Conservation (phyloP, 2,329 filamentous ascomycete species). For the Acrocalymma vagum region DNA sequence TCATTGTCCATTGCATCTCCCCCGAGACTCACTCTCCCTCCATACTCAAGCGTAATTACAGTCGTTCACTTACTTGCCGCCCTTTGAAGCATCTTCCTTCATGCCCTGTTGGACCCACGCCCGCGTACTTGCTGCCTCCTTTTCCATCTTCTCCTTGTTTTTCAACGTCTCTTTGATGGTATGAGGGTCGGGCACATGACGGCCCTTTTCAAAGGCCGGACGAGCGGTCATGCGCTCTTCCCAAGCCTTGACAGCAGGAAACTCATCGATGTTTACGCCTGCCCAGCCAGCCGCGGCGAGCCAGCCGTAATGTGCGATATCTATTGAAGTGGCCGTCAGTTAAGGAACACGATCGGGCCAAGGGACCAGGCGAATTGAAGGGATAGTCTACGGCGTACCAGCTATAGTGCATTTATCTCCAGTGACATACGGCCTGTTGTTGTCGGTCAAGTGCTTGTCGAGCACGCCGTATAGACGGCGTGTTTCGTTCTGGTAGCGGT, state of each 20-base stretch:
- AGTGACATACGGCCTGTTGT: constrained; percentile 61
- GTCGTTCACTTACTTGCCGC: constrained; percentile 36
- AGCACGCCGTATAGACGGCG: constrained; percentile 82
- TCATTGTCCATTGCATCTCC: too few relatives aligned
- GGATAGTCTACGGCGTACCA: too few relatives aligned
- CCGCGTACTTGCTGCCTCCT: constrained; percentile 59
- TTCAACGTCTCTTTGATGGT: constrained; percentile 66
- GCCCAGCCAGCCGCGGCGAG: constrained; percentile 67
- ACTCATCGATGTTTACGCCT: constrained; percentile 75
- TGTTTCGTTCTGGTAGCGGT: constrained; percentile 84
- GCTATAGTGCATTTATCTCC: constrained; percentile 71
- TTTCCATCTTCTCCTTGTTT: constrained; percentile 67
- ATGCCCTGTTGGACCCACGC: constrained; percentile 75
- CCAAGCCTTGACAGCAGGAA: constrained; percentile 81
- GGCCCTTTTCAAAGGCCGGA: constrained; percentile 77
- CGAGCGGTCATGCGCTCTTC: constrained; percentile 73
- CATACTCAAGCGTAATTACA: too few relatives aligned
- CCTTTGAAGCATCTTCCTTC: constrained; percentile 64
- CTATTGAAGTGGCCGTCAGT: constrained; percentile 63
- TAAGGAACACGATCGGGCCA: constrained; percentile 41
- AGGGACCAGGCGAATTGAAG: too few relatives aligned
- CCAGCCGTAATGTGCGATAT: constrained; percentile 86
- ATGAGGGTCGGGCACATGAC: constrained; percentile 74
- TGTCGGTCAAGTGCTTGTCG: constrained; percentile 71
- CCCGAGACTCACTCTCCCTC: too few relatives aligned